Conservation (phyloP, 495 filamentous ascomycete species). For the Amniculicola lignicola region DNA sequence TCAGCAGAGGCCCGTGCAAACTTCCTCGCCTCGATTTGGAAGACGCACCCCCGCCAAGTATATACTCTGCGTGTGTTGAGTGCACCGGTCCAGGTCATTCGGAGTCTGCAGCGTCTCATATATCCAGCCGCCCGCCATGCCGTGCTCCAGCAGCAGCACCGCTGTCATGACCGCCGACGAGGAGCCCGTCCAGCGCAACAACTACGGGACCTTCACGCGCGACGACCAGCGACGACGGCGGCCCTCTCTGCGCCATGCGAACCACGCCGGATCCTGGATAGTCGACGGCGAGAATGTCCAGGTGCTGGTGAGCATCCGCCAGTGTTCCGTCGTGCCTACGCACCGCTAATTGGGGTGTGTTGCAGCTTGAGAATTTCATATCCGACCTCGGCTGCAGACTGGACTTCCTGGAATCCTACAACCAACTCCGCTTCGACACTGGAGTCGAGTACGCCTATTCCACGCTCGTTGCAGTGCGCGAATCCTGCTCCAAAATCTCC, state of each 20-base stretch:
- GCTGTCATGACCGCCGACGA: conserved; percentile 30
- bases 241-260: conserved; percentile 32
- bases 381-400: conserved; percentile 80
- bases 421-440: conserved; percentile 76
- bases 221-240: conserved; percentile 18
- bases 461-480: conserved; percentile 80
- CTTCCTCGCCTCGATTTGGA: no score
- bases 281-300: conserved; percentile 35
- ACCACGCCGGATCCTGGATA: conserved; percentile 17
- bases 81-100: no score
- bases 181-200: conserved; percentile 19
- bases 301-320: conserved; percentile 18
- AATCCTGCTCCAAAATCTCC: conserved; percentile 85
- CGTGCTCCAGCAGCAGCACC: conserved; percentile 20
- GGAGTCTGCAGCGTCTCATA: conserved; percentile 12
- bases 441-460: conserved; percentile 77
- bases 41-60: no score
- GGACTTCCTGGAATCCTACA: conserved; percentile 85
- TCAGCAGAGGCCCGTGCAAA: no score
- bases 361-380: conserved; percentile 56
- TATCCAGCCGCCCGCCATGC: conserved; percentile 21
- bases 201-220: conserved; percentile 25
- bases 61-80: no score
- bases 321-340: not conserved
- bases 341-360: not conserved